Conservation (phyloP, 1,139 yeast genomes). For the Blastobotrys buckinghamii region DNA sequence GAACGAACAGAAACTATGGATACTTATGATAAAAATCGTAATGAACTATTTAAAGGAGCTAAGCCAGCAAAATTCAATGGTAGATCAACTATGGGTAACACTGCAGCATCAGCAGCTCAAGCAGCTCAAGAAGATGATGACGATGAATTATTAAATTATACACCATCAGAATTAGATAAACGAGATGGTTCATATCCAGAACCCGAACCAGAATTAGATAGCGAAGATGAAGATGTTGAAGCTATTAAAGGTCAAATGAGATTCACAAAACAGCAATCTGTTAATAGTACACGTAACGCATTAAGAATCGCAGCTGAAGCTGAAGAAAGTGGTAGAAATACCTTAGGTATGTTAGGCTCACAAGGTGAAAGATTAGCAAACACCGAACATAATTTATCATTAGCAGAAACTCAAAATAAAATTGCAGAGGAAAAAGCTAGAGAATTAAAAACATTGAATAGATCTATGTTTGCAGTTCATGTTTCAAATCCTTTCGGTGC, state of each 20-base stretch:
- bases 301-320: constrained; percentile 87
- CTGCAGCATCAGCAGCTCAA: constrained; percentile 40
- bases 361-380: constrained; percentile 81
- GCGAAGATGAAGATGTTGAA: constrained; percentile 82
- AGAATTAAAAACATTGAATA: constrained; percentile 71
- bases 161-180: constrained; percentile 16
- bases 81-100: constrained; percentile 11
- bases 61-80: constrained; percentile 14
- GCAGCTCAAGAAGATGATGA: constrained; percentile 67
- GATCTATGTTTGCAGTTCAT: constrained; percentile 80
- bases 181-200: background rate
- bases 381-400: constrained; percentile 69
- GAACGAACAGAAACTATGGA: constrained; percentile 20
- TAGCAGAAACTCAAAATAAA: constrained; percentile 76
- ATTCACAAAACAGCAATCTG: constrained; percentile 82
- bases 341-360: constrained; percentile 86
- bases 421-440: constrained; percentile 80
- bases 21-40: constrained; percentile 22
- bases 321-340: constrained; percentile 82
- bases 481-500: constrained; percentile 82
- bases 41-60: constrained; percentile 29
- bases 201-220: constrained; percentile 28
- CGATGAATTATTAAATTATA: constrained; percentile 44
- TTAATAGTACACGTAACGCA: constrained; percentile 81
- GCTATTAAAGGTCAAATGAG: constrained; percentile 79